Percentiles rank a stretch among this genome's conserved stretches.
Evolutionary conservation across 805 yeast species (phyloP).

Genomic region (Candida lessepsii): DNA sequence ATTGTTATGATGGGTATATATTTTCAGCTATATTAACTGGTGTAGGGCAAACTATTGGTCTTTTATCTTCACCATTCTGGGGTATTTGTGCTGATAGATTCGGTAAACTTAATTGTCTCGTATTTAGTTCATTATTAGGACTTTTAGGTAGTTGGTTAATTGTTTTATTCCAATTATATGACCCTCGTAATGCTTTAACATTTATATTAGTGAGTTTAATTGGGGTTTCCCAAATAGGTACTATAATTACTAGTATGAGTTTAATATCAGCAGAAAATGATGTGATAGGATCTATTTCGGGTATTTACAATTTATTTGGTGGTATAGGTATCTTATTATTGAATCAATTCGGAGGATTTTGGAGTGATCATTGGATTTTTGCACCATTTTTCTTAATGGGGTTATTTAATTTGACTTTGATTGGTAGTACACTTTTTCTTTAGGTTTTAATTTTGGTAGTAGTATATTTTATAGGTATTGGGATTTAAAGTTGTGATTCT

Average conservation of each 20-base stretch:
- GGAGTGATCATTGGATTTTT: slow-evolving; percentile 56
- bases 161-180: slow-evolving; percentile 25
- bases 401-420: slow-evolving; percentile 29
- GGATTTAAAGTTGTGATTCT: too few species aligned
- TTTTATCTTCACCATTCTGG: slow-evolving; percentile 62
- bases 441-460: too few species aligned
- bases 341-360: slow-evolving; percentile 59
- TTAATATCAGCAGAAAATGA: slow-evolving; percentile 31
- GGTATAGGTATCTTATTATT: slow-evolving; percentile 64
- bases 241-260: slow-evolving; percentile 63
- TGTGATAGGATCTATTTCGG: slow-evolving; percentile 64
- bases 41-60: slow-evolving; percentile 55
- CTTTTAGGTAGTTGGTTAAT: slow-evolving; percentile 38
- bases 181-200: slow-evolving; percentile 36
- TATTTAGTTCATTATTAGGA: slow-evolving; percentile 44
- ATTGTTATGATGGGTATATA: slow-evolving; percentile 62
- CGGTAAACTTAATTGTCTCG: slow-evolving; percentile 29
- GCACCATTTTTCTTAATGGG: slow-evolving; percentile 60
- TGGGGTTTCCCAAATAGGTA: slow-evolving; percentile 63
- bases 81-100: slow-evolving; percentile 54
- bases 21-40: slow-evolving; percentile 70
- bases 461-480: too few species aligned
- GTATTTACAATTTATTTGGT: slow-evolving; percentile 66
- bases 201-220: slow-evolving; percentile 42
- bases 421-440: slow-evolving; percentile 10